Conservation (phyloP, 768 basidiomycete species). For the Termitomyces sp. region DNA sequence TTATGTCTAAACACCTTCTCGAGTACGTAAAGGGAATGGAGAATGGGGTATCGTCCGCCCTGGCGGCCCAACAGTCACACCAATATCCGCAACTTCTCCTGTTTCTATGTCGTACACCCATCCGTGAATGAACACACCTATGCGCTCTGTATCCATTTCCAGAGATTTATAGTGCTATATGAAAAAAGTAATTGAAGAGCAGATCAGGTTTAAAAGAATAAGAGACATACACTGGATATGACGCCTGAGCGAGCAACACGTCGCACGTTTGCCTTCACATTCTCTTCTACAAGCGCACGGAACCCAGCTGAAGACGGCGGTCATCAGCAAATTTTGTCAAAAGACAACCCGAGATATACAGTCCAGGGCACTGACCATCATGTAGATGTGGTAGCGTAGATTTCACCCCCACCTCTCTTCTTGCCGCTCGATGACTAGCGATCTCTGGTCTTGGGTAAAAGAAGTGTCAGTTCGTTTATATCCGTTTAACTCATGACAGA, state of each 20-base stretch:
- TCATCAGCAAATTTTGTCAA: background rate
- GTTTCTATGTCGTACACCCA: constrained; percentile 21
- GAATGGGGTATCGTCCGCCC: constrained; percentile 11
- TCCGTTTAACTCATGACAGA: background rate
- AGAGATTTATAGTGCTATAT: constrained; percentile 8
- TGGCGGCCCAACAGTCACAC: constrained; percentile 16
- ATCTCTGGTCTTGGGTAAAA: constrained; percentile 25
- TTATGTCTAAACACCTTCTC: background rate
- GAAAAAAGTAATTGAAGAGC: background rate
- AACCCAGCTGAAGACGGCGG: constrained; percentile 24
- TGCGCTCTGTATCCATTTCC: background rate
- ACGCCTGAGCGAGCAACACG: constrained; percentile 14
- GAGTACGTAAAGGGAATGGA: constrained; percentile 12
- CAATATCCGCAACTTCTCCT: constrained; percentile 17
- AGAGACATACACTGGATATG: constrained; percentile 13
- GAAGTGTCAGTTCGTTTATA: background rate
- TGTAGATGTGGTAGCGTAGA: constrained; percentile 26
- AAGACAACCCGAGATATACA: background rate
- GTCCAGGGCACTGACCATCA: constrained; percentile 5
- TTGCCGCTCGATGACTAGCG: constrained; percentile 23
- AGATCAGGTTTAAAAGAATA: background rate
- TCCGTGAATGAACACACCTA: constrained; percentile 17
- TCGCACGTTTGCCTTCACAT: constrained; percentile 26
- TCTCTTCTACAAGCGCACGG: constrained; percentile 39
- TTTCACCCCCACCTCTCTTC: constrained; percentile 12